A percentile compares a stretch with the other conserved stretches of the same genome.
These are phyloP conservation scores for Pythium chondricola DNA, from an alignment of 352 stramenopile genomes.

Conservation along the genomic window DNA sequence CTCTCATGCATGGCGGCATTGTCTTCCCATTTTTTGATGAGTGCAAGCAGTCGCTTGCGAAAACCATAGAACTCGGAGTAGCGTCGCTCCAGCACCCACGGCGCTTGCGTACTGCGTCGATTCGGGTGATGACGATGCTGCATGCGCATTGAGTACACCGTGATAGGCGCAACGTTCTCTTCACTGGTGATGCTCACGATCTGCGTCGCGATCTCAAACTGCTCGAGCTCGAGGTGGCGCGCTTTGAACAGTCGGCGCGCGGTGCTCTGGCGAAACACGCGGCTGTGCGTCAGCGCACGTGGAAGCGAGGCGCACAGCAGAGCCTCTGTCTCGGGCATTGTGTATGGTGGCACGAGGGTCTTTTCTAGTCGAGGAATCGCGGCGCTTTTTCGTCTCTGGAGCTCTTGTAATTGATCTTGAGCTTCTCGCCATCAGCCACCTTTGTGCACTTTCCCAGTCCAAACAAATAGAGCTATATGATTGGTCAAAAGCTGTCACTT, in stretches of 20 bases:
- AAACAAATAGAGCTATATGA: too few relatives aligned
- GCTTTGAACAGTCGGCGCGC: constrained; percentile 53
- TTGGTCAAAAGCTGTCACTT: too few relatives aligned
- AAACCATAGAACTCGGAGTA: constrained; percentile 67
- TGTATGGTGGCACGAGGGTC: neutral
- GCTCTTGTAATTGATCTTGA: too few relatives aligned
- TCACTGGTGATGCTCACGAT: constrained; percentile 9
- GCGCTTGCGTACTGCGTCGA: constrained; percentile 9
- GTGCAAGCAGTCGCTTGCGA: constrained; percentile 36
- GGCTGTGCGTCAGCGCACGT: constrained; percentile 15
- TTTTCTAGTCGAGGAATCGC: neutral
- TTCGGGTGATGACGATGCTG: constrained; percentile 17
- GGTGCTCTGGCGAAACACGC: constrained; percentile 29
- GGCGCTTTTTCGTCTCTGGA: too few relatives aligned
- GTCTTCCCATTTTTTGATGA: constrained; percentile 40
- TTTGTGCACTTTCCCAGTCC: too few relatives aligned
- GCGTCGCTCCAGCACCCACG: constrained; percentile 50
- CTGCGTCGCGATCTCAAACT: constrained; percentile 38
- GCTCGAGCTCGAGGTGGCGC: constrained; percentile 38
- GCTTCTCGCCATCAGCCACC: too few relatives aligned
- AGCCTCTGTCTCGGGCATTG: neutral
- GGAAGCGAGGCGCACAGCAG: constrained; percentile 5
- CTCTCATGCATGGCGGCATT: constrained; percentile 21
- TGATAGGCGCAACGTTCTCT: constrained; percentile 31
- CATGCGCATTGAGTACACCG: constrained; percentile 61